Conservation (phyloP, 345 rosid species). For the Syzygium aqueum region DNA sequence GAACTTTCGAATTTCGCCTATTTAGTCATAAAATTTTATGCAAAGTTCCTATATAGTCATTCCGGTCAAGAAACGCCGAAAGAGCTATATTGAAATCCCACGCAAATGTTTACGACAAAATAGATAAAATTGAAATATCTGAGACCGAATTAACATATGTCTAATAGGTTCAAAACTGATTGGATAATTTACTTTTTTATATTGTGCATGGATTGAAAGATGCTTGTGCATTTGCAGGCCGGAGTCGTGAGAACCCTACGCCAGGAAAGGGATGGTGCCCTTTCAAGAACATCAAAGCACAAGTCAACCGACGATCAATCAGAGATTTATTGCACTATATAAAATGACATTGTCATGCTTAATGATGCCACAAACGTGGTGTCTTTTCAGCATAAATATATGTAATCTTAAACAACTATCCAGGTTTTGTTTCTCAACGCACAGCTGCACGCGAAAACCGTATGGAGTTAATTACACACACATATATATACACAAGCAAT, state of each 20-base stretch:
- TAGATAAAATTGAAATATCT: accelerated
- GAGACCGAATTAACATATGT: accelerated
- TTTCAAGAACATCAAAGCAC: background rate
- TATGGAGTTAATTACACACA: too few relatives aligned
- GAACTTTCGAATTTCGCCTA: too few relatives aligned
- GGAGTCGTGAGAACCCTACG: background rate
- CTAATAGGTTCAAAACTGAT: accelerated
- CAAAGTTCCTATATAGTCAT: too few relatives aligned
- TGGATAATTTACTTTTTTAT: accelerated
- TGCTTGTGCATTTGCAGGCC: background rate
- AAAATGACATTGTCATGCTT: background rate
- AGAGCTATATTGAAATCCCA: background rate
- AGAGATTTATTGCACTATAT: background rate
- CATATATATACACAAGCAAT: too few relatives aligned
- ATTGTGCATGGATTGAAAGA: background rate
- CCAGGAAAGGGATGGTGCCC: background rate
- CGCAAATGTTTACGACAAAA: accelerated
- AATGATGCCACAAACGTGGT: background rate
- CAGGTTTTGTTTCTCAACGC: background rate
- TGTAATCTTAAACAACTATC: background rate
- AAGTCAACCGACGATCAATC: background rate
- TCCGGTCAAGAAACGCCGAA: accelerated
- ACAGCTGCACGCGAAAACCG: too few relatives aligned
- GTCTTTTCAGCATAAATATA: background rate
- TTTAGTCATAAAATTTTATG: too few relatives aligned